phyloP scores from a whole-genome alignment of 495 filamentous ascomycete species.

The Neurospora pannonica region DNA sequence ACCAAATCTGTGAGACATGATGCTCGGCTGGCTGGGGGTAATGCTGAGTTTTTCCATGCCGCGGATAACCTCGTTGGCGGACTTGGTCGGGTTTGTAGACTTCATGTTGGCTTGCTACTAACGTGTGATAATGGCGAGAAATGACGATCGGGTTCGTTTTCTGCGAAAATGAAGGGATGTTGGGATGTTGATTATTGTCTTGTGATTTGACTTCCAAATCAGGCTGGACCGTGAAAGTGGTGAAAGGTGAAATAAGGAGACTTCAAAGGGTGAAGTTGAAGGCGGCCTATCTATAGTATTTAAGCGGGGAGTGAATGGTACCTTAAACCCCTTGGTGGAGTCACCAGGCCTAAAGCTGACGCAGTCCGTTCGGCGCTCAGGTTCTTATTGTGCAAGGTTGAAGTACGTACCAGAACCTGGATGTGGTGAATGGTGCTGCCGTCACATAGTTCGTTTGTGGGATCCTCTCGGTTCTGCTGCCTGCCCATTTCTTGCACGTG shows the following conservation, averaged over 20 bases:
- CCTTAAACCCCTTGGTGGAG: not conserved
- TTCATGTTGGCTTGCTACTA: no score
- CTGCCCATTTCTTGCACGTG: not conserved
- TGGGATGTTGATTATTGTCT: not conserved
- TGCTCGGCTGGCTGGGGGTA: not conserved
- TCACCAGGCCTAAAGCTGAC: not conserved
- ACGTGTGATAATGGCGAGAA: not conserved
- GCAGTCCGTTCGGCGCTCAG: not conserved
- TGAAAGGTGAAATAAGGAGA: not conserved
- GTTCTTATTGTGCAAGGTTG: not conserved
- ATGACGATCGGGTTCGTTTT: not conserved
- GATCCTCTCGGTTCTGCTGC: not conserved
- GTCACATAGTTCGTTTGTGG: not conserved
- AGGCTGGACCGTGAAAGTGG: not conserved
- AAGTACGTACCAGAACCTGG: not conserved
- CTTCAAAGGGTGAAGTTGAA: not conserved
- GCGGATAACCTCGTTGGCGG: not conserved
- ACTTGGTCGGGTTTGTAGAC: no score
- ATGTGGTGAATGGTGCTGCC: not conserved
- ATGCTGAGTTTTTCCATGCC: not conserved
- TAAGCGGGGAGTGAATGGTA: not conserved
- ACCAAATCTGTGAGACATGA: not conserved
- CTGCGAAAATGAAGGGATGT: not conserved
- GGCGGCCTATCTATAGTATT: not conserved
- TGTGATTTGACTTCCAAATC: not conserved